These are phyloP conservation scores for Monascus ruber DNA, from an alignment of 2,329 filamentous ascomycete species.

Conservation along the genomic window DNA sequence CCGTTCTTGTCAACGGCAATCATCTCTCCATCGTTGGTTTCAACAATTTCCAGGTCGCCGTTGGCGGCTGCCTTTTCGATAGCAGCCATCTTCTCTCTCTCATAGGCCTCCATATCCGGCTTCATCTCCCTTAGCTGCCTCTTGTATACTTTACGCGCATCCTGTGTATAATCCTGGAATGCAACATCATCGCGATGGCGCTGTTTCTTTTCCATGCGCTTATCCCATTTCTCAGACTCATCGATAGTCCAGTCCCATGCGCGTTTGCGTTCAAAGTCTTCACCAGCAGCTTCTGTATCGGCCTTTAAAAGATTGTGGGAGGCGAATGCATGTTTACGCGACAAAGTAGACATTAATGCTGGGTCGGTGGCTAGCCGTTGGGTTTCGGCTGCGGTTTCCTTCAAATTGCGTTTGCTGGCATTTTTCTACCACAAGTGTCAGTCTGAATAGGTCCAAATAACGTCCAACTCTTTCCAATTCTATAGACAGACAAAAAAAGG, in stretches of 20 bases:
- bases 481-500: too few species aligned
- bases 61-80: slow-evolving; percentile 74
- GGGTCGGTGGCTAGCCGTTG: slow-evolving; percentile 70
- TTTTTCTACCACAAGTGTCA: slow-evolving; percentile 28
- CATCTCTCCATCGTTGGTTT: slow-evolving; percentile 89
- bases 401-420: slow-evolving; percentile 50
- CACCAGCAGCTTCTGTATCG: slow-evolving; percentile 71
- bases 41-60: slow-evolving; percentile 82
- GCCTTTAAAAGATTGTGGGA: slow-evolving; percentile 89
- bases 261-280: slow-evolving; percentile 93
- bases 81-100: slow-evolving; percentile 71
- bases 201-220: slow-evolving; percentile 74
- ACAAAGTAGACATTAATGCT: slow-evolving; percentile 62
- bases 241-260: slow-evolving; percentile 99
- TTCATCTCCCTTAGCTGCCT: slow-evolving; percentile 68
- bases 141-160: slow-evolving; percentile 89
- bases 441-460: neutral
- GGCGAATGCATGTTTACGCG: slow-evolving; percentile 75
- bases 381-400: slow-evolving; percentile 73
- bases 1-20: slow-evolving; percentile 89
- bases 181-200: slow-evolving; percentile 72
- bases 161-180: slow-evolving; percentile 79
- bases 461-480: too few species aligned
- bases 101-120: slow-evolving; percentile 73
- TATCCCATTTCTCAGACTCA: slow-evolving; percentile 89